Percentiles rank a stretch among this genome's conserved stretches.
These are phyloP conservation scores for Phytopythium sindhum DNA, from an alignment of 352 stramenopile genomes.

Conservation along the genomic window DNA sequence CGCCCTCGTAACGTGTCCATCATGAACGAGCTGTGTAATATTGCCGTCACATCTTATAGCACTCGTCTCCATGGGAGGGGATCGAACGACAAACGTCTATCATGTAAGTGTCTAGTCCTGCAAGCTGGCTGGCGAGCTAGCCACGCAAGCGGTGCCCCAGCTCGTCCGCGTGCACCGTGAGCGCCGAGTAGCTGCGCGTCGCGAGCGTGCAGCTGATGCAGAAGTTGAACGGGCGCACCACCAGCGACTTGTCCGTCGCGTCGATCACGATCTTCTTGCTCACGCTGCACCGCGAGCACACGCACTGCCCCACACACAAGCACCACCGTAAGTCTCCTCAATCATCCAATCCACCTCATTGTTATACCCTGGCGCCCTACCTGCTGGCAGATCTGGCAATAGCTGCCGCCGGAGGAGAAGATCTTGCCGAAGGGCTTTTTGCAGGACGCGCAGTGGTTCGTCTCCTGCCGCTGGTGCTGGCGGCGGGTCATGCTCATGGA, in stretches of 20 bases:
- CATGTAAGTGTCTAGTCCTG: no score
- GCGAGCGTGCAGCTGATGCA: slow-evolving; percentile 36
- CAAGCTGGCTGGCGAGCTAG: no score
- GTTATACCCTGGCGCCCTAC: no score
- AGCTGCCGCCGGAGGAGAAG: slow-evolving; percentile 19
- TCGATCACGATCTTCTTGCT: slow-evolving; percentile 31
- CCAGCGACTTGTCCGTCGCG: slow-evolving; percentile 18
- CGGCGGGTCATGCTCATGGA: not conserved
- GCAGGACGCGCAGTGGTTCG: slow-evolving; percentile 19
- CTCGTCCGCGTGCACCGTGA: slow-evolving; percentile 32
- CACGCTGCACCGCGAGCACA: slow-evolving; percentile 27
- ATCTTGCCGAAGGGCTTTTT: slow-evolving; percentile 18
- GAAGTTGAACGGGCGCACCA: slow-evolving; percentile 35
- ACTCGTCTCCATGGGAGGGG: no score
- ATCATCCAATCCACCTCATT: not conserved
- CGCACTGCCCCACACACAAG: slow-evolving; percentile 7
- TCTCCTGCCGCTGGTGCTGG: slow-evolving; percentile 8
- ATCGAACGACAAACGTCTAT: no score
- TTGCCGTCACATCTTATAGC: no score
- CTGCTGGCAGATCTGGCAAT: slow-evolving; percentile 28
- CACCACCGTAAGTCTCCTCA: slow-evolving; percentile 1
- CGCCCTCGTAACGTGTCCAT: slow-evolving; percentile 1
- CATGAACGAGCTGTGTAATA: not conserved
- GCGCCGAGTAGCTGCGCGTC: slow-evolving; percentile 23
- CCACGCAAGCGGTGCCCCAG: slow-evolving; percentile 10